A percentile compares a stretch with the other conserved stretches of the same genome.
Evolutionary conservation across 2,329 filamentous ascomycete genomes (phyloP).

Genomic region (Aspergillus sp.): DNA sequence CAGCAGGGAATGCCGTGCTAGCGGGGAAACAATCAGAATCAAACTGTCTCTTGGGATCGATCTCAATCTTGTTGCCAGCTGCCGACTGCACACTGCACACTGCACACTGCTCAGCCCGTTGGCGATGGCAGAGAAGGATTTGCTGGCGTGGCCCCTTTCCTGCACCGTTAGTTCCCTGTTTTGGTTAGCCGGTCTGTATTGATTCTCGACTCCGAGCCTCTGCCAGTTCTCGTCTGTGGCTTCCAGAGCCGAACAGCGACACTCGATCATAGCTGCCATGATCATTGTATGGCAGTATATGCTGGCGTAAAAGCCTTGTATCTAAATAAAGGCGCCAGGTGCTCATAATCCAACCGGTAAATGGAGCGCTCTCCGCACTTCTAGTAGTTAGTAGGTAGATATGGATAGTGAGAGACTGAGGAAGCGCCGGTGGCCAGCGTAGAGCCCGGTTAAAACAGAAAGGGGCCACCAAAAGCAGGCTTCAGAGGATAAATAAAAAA

Average conservation of each 20-base stretch:
- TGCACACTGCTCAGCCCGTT: neutral
- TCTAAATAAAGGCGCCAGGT: neutral
- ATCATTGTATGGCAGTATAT: neutral
- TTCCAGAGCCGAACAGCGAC: neutral
- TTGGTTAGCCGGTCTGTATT: neutral
- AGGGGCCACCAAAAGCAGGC: neutral
- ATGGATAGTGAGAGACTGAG: neutral
- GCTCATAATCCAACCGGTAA: neutral
- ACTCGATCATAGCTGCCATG: neutral
- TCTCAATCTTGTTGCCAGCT: neutral
- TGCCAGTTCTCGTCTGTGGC: neutral
- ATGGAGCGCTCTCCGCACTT: neutral
- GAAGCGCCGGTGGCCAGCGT: neutral
- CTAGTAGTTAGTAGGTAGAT: neutral
- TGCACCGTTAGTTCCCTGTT: neutral
- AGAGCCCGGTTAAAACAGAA: neutral
- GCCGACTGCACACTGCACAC: too few relatives aligned
- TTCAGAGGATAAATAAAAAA: neutral
- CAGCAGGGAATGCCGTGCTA: slow-evolving; percentile 4
- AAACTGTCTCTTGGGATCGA: neutral
- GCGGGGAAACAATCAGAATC: slow-evolving; percentile 9
- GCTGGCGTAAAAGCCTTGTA: neutral
- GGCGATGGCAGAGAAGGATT: neutral
- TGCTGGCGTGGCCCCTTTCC: neutral
- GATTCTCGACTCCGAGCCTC: neutral